These are phyloP conservation scores for Exidia glandulosa DNA, from an alignment of 768 basidiomycete species.

Conservation along the genomic window DNA sequence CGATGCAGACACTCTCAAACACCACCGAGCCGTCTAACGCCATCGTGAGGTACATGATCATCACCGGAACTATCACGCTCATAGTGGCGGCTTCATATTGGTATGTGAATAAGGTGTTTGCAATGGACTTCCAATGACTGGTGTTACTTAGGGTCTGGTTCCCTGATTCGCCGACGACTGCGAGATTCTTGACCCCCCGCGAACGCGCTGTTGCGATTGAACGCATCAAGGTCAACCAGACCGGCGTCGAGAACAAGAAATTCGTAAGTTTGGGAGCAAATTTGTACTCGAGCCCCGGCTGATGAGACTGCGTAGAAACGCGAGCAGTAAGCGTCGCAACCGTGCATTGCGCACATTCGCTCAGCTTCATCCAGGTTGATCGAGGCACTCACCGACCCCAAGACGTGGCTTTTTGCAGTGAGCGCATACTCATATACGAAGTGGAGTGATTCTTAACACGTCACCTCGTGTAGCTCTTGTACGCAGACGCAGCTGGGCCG, in stretches of 20 bases:
- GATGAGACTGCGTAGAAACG: constrained; percentile 29
- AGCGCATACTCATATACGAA: constrained; percentile 20
- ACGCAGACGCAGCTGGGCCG: background rate
- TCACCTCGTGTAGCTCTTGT: background rate
- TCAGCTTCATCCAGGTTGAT: constrained; percentile 36
- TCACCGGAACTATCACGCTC: constrained; percentile 52
- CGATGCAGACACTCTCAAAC: background rate
- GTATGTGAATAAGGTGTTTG: constrained; percentile 29
- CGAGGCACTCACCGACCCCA: constrained; percentile 56
- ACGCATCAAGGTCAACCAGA: constrained; percentile 66
- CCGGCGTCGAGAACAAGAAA: constrained; percentile 70
- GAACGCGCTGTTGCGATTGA: constrained; percentile 54
- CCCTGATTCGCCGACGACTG: constrained; percentile 63
- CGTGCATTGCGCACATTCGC: background rate
- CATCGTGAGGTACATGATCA: constrained; percentile 52
- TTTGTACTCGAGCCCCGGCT: background rate
- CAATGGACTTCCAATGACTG: too few species aligned
- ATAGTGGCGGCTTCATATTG: constrained; percentile 44
- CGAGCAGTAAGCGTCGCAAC: constrained; percentile 48
- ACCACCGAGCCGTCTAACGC: constrained; percentile 12
- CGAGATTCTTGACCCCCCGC: constrained; percentile 60
- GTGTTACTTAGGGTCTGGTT: constrained; percentile 61
- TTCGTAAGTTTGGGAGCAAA: constrained; percentile 23
- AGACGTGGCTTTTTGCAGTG: constrained; percentile 67
- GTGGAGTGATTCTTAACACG: background rate